Conservation (phyloP, 148 eudicot species). For the Amaranthus palmeri region DNA sequence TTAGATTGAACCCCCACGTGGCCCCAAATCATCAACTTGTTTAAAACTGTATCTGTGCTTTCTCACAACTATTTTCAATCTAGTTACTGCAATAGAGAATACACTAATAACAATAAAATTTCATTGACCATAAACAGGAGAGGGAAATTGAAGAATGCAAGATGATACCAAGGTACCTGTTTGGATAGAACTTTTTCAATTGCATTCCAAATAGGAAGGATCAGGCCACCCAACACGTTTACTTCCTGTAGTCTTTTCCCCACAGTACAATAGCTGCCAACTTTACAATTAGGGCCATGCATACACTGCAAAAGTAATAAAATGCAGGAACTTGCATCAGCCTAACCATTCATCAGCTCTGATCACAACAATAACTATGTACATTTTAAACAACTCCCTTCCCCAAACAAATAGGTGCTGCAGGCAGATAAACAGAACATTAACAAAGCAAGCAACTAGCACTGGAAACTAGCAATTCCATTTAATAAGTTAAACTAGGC, state of each 20-base stretch:
- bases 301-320: conserved; percentile 59
- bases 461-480: not conserved
- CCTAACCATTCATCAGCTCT: not conserved
- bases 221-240: conserved; percentile 87
- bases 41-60: not conserved
- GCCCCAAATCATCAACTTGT: too few relatives aligned
- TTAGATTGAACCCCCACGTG: too few relatives aligned
- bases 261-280: conserved; percentile 75
- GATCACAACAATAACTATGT: not conserved
- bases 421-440: not conserved
- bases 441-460: not conserved
- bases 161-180: conserved; percentile 45
- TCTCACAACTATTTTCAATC: not conserved
- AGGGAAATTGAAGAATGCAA: not conserved
- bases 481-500: too few relatives aligned
- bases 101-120: not conserved
- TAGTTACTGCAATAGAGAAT: not conserved
- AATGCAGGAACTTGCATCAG: not conserved
- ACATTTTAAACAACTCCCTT: not conserved
- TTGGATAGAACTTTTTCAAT: conserved; percentile 85
- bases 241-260: conserved; percentile 95
- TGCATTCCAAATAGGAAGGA: conserved; percentile 91
- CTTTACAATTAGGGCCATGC: conserved; percentile 97
- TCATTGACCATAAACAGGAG: not conserved
- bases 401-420: not conserved